These are phyloP conservation scores for Echium plantagineum DNA, from an alignment of 257 asterid genomes.

Conservation along the genomic window DNA sequence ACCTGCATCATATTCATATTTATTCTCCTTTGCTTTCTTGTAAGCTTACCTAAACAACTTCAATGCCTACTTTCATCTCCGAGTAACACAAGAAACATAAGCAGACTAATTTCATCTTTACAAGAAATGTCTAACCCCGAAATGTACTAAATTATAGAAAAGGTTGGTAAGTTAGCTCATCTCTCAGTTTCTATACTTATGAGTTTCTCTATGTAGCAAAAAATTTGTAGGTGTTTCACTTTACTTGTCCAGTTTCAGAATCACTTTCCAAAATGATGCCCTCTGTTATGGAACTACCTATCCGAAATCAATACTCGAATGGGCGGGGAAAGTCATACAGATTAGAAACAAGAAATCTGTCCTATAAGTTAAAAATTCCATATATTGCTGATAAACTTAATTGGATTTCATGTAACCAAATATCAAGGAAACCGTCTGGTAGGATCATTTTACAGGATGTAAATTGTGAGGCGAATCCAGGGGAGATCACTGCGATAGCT, in stretches of 20 bases:
- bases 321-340: constrained; percentile 20
- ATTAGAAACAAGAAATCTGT: constrained; percentile 41
- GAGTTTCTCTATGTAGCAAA: background rate
- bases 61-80: background rate
- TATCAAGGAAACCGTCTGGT: constrained; percentile 10
- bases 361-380: constrained; percentile 26
- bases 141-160: too few relatives aligned
- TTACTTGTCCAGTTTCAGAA: background rate
- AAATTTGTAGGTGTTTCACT: too few relatives aligned
- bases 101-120: background rate
- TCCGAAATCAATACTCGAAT: constrained; percentile 19
- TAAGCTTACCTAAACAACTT: background rate
- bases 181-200: background rate
- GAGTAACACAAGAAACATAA: background rate
- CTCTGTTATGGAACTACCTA: constrained; percentile 50
- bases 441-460: constrained; percentile 48
- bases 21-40: background rate
- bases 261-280: background rate
- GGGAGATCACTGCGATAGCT: constrained; percentile 74
- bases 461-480: constrained; percentile 49
- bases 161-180: background rate
- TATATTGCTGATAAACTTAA: constrained; percentile 14
- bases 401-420: constrained; percentile 16
- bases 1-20: background rate
- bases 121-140: background rate